Base-by-base conservation (phyloP, 2,329 filamentous ascomycete species). In the Alternaria sp. region DNA sequence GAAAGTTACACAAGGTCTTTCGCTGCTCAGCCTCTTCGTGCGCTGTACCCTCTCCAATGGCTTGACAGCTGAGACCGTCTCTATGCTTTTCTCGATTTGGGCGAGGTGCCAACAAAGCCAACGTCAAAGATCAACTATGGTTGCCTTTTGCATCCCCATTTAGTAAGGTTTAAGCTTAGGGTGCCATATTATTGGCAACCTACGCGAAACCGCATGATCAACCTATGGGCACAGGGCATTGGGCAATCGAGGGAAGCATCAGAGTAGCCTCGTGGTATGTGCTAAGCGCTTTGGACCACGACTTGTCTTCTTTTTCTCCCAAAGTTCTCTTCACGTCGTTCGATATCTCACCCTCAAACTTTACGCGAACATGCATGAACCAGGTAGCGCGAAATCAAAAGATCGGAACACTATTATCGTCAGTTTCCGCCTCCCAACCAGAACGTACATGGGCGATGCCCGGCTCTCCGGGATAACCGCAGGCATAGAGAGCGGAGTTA, bases 181-280 rank as follows among this genome's bases (percentile, higher is more conserved):
- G 31, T 28, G 21, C 51, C 51, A 54, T n/a, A 11, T 41, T 31
- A 17, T 44, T 44, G 51, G 51, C 21, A 33, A 31, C 39, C 31
- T 42, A 57, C 55, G 42, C 36, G 51, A 54, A 45, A 33, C 44
- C 40, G 56, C 56, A 54, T 54, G 55, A 49, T 42, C 51, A 33
- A 37, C 44, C 44, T 31, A 36, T 45, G 37, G 54, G 56, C 56
- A 58, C 51, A 39, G 51, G 37, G 44, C 50, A 49, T 54, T 54
- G 55, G 44, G 50, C 41, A 57, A 53, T 37, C 44, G 44, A 48
- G 39, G n/a, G 17, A 23, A 48, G 51, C 42, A 23, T 54, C 37
- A 13, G 50, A 45, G 17, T 24, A 29, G 21, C 36, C 42, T 42
- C 23, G 5, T 49, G 50, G 36, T 39, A 26, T 7, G 28, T 57